Conservation (phyloP, 2,329 filamentous ascomycete genomes). For the Exophiala oligosperma region DNA sequence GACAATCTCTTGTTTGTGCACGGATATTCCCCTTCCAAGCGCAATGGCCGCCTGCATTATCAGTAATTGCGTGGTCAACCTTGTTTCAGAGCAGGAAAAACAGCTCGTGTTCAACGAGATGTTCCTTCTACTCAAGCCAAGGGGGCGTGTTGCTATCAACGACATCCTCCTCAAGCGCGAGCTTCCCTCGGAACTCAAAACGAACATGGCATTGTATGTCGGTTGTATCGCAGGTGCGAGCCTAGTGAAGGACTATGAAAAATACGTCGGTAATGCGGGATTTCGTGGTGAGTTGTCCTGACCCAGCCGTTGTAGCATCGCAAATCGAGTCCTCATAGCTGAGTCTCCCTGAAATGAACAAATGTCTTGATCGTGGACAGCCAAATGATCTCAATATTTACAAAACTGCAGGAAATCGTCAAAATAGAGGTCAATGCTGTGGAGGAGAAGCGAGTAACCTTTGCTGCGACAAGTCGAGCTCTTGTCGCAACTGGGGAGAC, state of each 20-base stretch:
- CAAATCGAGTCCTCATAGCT: no score
- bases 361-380: conserved; percentile 48
- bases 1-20: conserved; percentile 55
- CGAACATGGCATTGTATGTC: conserved; percentile 56
- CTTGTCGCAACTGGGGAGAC: no score
- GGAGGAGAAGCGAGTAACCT: conserved; percentile 19
- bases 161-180: conserved; percentile 55
- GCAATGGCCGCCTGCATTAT: conserved; percentile 57
- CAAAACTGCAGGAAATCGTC: conserved; percentile 6
- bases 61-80: conserved; percentile 64
- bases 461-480: conserved; percentile 20
- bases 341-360: conserved; percentile 22
- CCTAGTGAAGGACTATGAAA: conserved; percentile 51
- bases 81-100: conserved; percentile 56
- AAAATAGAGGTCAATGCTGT: conserved; percentile 3
- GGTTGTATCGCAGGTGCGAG: conserved; percentile 63
- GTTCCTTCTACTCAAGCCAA: conserved; percentile 55
- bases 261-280: conserved; percentile 52
- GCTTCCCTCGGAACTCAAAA: conserved; percentile 48
- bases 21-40: conserved; percentile 51
- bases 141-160: conserved; percentile 59
- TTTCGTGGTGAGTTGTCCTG: conserved; percentile 44
- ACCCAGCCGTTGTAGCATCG: not conserved
- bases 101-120: conserved; percentile 58
- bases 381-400: conserved; percentile 39